Percentiles rank a stretch among this genome's conserved stretches.
Evolutionary conservation across 2,329 filamentous ascomycete genomes (phyloP).

Genomic region (Claviceps paspali): DNA sequence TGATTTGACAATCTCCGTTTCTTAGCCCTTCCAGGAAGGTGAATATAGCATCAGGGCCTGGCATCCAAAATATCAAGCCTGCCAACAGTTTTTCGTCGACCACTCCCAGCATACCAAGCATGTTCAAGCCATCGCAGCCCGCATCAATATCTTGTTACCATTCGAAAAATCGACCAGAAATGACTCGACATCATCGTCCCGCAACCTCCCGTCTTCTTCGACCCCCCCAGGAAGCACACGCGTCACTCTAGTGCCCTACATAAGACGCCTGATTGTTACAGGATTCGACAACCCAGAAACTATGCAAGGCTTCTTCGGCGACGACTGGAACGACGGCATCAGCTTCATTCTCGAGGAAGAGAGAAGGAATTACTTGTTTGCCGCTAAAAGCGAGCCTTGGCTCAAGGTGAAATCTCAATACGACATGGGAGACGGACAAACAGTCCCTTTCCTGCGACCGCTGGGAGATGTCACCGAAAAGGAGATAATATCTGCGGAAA

Average conservation of each 20-base stretch:
- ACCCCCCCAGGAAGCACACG: constrained; percentile 7
- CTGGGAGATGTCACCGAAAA: constrained; percentile 60
- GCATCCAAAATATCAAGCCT: constrained; percentile 83
- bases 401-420: constrained; percentile 78
- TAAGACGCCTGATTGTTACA: constrained; percentile 78
- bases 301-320: constrained; percentile 94
- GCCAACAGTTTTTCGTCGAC: constrained; percentile 81
- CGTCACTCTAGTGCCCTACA: constrained; percentile 57
- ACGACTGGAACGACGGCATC: constrained; percentile 71
- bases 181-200: constrained; percentile 6
- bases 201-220: not conserved
- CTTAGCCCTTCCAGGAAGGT: constrained; percentile 27
- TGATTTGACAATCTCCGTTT: not conserved
- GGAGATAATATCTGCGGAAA: constrained; percentile 72
- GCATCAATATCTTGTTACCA: constrained; percentile 82
- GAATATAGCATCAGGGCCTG: constrained; percentile 77
- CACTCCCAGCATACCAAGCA: constrained; percentile 70
- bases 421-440: constrained; percentile 72
- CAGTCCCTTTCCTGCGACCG: constrained; percentile 73
- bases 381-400: constrained; percentile 87
- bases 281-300: constrained; percentile 78
- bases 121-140: constrained; percentile 77
- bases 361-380: constrained; percentile 85
- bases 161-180: constrained; percentile 48
- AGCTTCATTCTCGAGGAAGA: constrained; percentile 77